These are phyloP conservation scores for Venturiaceae sp. DNA, from an alignment of 2,329 filamentous ascomycete species.

Conservation along the genomic window DNA sequence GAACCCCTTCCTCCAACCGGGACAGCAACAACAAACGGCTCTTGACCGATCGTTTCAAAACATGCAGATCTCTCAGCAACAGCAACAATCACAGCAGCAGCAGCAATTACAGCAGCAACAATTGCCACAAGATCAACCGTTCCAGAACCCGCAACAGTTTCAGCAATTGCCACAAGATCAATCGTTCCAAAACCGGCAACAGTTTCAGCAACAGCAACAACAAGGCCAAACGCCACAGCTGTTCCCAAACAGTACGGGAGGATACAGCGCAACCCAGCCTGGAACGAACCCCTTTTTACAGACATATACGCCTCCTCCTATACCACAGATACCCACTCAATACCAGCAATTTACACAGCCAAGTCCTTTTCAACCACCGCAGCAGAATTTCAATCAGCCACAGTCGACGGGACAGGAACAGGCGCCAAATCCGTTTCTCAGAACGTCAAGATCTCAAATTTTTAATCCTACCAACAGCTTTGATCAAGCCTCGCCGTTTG, in stretches of 20 bases:
- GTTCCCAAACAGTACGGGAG: slow-evolving; percentile 70
- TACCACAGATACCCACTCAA: slow-evolving; percentile 29
- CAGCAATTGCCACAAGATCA: slow-evolving; percentile 45
- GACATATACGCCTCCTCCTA: slow-evolving; percentile 29
- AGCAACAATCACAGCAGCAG: slow-evolving; percentile 17
- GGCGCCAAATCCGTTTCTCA: slow-evolving; percentile 34
- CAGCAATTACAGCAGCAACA: slow-evolving; percentile 18
- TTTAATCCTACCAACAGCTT: slow-evolving; percentile 21
- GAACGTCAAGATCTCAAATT: slow-evolving; percentile 30
- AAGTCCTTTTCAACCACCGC: not conserved
- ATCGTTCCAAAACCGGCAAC: slow-evolving; percentile 64
- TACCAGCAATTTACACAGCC: slow-evolving; percentile 21
- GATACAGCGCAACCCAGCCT: slow-evolving; percentile 31
- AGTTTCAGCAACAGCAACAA: slow-evolving; percentile 18
- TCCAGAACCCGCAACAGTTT: slow-evolving; percentile 54
- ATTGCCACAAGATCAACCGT: slow-evolving; percentile 52
- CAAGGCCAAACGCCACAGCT: slow-evolving; percentile 39
- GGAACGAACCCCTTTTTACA: slow-evolving; percentile 30
- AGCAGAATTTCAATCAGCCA: slow-evolving; percentile 11
- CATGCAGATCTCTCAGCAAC: slow-evolving; percentile 49
- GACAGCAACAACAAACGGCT: slow-evolving; percentile 19
- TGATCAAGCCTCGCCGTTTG: not conserved
- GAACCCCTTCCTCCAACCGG: slow-evolving; percentile 57
- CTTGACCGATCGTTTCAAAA: slow-evolving; percentile 66
- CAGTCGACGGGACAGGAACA: not conserved